Percentiles rank a stretch among this genome's conserved stretches.
Evolutionary conservation across 164 flowering plant species (phyloP).

Genomic region (Aristolochia contorta): DNA sequence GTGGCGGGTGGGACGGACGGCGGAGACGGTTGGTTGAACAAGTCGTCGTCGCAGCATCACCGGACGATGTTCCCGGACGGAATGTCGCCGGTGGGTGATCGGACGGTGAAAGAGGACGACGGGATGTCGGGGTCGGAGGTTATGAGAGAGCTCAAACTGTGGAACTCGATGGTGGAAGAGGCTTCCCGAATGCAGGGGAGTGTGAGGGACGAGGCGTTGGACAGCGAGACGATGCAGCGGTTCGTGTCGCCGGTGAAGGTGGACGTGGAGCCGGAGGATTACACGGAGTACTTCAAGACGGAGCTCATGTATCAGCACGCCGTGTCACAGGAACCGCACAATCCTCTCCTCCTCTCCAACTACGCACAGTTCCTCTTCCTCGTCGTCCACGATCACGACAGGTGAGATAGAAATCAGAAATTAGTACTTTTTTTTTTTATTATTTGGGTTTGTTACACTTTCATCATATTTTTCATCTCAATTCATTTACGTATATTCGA

Average conservation of each 20-base stretch:
- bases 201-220: conserved; percentile 34
- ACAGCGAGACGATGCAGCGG: conserved; percentile 38
- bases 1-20: conserved; percentile 59
- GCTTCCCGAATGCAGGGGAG: conserved; percentile 37
- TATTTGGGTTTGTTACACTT: too few species aligned
- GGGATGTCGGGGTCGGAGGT: conserved; percentile 21
- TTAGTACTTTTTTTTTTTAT: too few species aligned
- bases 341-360: conserved; percentile 67
- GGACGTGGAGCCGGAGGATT: conserved; percentile 45
- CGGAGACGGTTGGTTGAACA: conserved; percentile 35
- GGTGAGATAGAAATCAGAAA: conserved; percentile 45
- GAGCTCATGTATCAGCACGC: conserved; percentile 58
- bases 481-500: too few species aligned
- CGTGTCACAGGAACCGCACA: conserved; percentile 48
- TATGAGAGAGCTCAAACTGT: conserved; percentile 38
- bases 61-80: conserved; percentile 36
- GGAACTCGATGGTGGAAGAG: conserved; percentile 63
- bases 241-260: conserved; percentile 61
- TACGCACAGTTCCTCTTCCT: conserved; percentile 87
- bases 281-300: conserved; percentile 37
- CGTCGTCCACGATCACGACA: conserved; percentile 68
- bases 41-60: conserved; percentile 16
- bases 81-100: conserved; percentile 23
- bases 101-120: conserved; percentile 15
- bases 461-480: too few species aligned